phyloP scores from a whole-genome alignment of 805 yeast genomes.

The Wickerhamiella azymoides region DNA sequence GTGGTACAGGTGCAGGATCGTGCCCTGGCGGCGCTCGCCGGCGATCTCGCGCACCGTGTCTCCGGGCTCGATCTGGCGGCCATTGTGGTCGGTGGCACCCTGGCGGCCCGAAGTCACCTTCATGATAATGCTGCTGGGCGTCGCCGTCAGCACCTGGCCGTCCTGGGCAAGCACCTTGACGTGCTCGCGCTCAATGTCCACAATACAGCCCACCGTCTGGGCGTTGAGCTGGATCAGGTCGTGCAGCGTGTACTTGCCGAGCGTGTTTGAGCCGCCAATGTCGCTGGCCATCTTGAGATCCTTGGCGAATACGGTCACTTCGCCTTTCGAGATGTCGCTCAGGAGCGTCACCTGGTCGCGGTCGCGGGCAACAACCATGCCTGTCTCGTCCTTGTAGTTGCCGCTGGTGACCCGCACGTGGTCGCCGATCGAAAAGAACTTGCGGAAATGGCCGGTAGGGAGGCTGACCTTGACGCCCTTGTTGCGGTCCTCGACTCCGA shows the following conservation, averaged over 20 bases:
- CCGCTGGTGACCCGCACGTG: constrained; percentile 89
- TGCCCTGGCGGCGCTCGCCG: constrained; percentile 82
- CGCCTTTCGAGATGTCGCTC: constrained; percentile 78
- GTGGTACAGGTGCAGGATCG: constrained; percentile 73
- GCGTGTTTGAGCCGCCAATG: constrained; percentile 55
- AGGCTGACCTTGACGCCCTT: constrained; percentile 56
- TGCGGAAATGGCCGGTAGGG: constrained; percentile 69
- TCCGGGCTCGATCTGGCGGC: constrained; percentile 74
- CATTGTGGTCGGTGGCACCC: constrained; percentile 74
- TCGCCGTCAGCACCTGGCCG: constrained; percentile 56
- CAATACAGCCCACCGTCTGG: constrained; percentile 74
- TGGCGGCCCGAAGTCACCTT: constrained; percentile 52
- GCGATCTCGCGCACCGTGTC: constrained; percentile 79
- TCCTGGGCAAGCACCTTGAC: constrained; percentile 70
- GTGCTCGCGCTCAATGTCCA: constrained; percentile 77
- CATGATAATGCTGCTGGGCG: constrained; percentile 72
- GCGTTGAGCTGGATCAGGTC: constrained; percentile 83
- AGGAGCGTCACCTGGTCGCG: constrained; percentile 81
- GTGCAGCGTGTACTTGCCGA: constrained; percentile 71
- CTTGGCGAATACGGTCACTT: constrained; percentile 84
- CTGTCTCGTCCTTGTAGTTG: constrained; percentile 84
- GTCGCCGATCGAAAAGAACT: constrained; percentile 80
- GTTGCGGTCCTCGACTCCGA: constrained; percentile 34
- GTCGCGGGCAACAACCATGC: constrained; percentile 71
- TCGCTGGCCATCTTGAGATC: constrained; percentile 87